Evolutionary conservation across 2,329 filamentous ascomycete species (phyloP).

Genomic region (Emericellopsis atlantica): DNA sequence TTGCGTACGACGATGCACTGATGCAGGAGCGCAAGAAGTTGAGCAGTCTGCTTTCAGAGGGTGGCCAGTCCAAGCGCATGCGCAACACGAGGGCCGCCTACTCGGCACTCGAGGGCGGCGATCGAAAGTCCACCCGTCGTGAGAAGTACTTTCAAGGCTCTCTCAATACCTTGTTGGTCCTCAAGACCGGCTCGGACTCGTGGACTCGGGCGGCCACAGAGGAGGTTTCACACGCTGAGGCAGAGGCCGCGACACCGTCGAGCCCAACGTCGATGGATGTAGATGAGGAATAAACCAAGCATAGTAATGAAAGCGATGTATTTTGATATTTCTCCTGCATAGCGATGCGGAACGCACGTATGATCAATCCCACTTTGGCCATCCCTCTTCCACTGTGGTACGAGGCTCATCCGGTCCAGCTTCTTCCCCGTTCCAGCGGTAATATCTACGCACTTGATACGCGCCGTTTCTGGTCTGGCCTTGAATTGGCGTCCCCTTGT

Average conservation of each 20-base stretch:
- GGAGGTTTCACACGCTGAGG: constrained; percentile 6
- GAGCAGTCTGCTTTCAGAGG: constrained; percentile 49
- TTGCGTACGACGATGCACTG: constrained; percentile 60
- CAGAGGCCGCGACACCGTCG: background rate
- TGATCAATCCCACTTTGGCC: background rate
- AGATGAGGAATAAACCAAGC: too few species aligned
- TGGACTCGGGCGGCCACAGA: constrained; percentile 20
- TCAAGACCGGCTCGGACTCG: constrained; percentile 45
- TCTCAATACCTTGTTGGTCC: constrained; percentile 47
- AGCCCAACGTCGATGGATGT: background rate
- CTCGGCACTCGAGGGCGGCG: constrained; percentile 65
- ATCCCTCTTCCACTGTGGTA: background rate
- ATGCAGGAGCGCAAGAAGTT: constrained; percentile 54
- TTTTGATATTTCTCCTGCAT: too few species aligned
- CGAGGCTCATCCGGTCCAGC: background rate
- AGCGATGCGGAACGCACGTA: too few species aligned
- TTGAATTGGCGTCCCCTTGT: too few species aligned
- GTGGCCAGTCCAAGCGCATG: constrained; percentile 36
- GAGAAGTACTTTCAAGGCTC: constrained; percentile 60
- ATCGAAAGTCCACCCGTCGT: constrained; percentile 50
- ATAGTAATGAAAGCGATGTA: too few species aligned
- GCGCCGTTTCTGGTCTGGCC: too few species aligned
- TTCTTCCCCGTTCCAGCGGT: background rate
- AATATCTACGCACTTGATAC: background rate
- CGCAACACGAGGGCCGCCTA: constrained; percentile 63